Evolutionary conservation across 1,284 basidiomycete genomes (phyloP), one percentile per base, ranked within the genome.

Genomic region (Filobasidium uniguttulatum): DNA sequence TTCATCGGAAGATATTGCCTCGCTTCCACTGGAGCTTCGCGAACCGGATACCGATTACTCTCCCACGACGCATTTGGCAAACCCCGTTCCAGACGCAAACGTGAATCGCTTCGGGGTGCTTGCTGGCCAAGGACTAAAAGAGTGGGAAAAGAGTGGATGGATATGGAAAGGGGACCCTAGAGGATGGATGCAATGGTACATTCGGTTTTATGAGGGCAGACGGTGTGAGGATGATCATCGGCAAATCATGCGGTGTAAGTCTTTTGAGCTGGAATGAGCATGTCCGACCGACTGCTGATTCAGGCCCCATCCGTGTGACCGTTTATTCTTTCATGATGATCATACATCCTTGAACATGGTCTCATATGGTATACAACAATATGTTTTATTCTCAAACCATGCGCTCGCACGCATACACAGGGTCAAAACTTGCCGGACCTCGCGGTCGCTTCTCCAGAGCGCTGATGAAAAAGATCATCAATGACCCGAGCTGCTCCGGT

Each of bases 81-180:
- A 59, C 23, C 46, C 56, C 0, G 53, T 55, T 4, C 67, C 68
- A 14, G 64, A 70, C 43, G 59, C 64, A 0, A 49, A 50, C 0
- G 45, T 66, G 29, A 73, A 73, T 49, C 60, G 69, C 33, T 73
- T 69, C 57, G 57, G 59, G 41, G 68, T 71, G 15, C 61, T 65
- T 38, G 72, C 72, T 0, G 71, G 72, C 1, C 71, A 73, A 50
- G 61, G 62, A 12, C 57, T 73, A 17, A 60, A 63, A 41, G 71
- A 72, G 33, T 73, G 72, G 72, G 72, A 73, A 50, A 67, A 71
- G 46, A 62, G 66, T 5, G 71, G 71, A 2, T 73, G 72, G 72
- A 68, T 73, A 19, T 66, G 65, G 54, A 36, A 52, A 3, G 66
- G 62, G 9, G 72, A 73, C 61, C 71, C 71, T 6, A 52, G 72